Evolutionary conservation across 306 rosid species (phyloP).

Genomic region (Glycyrrhiza uralensis): DNA sequence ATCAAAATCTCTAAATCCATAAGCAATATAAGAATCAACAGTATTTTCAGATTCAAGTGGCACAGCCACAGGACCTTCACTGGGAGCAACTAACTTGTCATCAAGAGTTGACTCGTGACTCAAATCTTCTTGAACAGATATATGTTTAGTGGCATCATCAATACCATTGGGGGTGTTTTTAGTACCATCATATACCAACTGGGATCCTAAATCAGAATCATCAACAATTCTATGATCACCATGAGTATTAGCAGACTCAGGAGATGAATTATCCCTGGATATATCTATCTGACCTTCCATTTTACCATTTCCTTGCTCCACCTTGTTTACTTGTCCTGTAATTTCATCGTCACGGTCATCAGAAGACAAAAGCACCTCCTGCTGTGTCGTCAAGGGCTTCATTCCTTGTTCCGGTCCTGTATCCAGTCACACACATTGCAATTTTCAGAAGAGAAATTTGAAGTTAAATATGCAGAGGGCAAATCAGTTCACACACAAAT

Average conservation of each 20-base stretch:
- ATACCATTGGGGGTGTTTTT: slow-evolving; percentile 37
- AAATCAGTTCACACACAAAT: slow-evolving; percentile 19
- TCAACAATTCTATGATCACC: slow-evolving; percentile 44
- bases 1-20: slow-evolving; percentile 52
- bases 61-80: slow-evolving; percentile 22
- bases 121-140: slow-evolving; percentile 45
- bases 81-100: slow-evolving; percentile 40
- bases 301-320: slow-evolving; percentile 39
- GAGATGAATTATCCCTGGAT: slow-evolving; percentile 47
- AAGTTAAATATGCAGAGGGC: neutral
- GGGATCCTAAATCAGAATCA: slow-evolving; percentile 44
- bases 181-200: slow-evolving; percentile 40
- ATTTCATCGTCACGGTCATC: slow-evolving; percentile 42
- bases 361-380: slow-evolving; percentile 54
- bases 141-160: slow-evolving; percentile 37
- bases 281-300: slow-evolving; percentile 47
- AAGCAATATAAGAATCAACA: slow-evolving; percentile 41
- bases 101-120: slow-evolving; percentile 37
- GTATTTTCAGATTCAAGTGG: slow-evolving; percentile 48
- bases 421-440: slow-evolving; percentile 20
- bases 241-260: slow-evolving; percentile 44
- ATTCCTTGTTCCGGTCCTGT: slow-evolving; percentile 57
- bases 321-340: slow-evolving; percentile 26
- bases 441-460: neutral
- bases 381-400: slow-evolving; percentile 71